Conservation (phyloP, 2,329 filamentous ascomycete genomes). For the Leptographium flavum region DNA sequence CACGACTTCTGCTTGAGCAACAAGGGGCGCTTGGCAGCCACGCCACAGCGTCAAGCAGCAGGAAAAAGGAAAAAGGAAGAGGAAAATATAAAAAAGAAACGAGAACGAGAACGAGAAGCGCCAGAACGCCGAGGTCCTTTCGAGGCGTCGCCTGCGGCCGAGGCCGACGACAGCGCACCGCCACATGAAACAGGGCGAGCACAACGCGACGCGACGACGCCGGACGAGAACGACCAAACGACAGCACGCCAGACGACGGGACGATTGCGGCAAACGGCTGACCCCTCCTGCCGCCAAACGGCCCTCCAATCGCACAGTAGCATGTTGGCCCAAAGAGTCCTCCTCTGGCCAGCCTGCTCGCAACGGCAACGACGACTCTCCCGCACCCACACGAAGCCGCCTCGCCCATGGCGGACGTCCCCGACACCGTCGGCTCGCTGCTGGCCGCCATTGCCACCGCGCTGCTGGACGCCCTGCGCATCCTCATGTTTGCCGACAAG, state of each 20-base stretch:
- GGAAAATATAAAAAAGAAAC: background rate
- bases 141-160: too few relatives aligned
- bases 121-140: background rate
- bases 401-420: too few relatives aligned
- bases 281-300: background rate
- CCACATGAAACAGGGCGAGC: too few relatives aligned
- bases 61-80: background rate
- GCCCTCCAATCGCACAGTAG: background rate
- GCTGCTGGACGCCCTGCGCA: slow-evolving; percentile 37
- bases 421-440: slow-evolving; percentile 40
- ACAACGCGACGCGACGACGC: too few relatives aligned
- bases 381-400: too few relatives aligned
- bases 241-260: too few relatives aligned
- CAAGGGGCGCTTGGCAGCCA: background rate
- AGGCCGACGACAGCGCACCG: too few relatives aligned
- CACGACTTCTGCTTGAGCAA: too few relatives aligned
- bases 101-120: background rate
- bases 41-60: background rate
- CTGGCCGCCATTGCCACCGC: slow-evolving; percentile 42
- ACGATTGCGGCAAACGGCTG: background rate
- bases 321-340: background rate
- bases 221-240: too few relatives aligned
- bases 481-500: slow-evolving; percentile 42
- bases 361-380: too few relatives aligned
- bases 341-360: background rate